Conservation (phyloP, 495 filamentous ascomycete species). For the Rhizodiscina lignyota region DNA sequence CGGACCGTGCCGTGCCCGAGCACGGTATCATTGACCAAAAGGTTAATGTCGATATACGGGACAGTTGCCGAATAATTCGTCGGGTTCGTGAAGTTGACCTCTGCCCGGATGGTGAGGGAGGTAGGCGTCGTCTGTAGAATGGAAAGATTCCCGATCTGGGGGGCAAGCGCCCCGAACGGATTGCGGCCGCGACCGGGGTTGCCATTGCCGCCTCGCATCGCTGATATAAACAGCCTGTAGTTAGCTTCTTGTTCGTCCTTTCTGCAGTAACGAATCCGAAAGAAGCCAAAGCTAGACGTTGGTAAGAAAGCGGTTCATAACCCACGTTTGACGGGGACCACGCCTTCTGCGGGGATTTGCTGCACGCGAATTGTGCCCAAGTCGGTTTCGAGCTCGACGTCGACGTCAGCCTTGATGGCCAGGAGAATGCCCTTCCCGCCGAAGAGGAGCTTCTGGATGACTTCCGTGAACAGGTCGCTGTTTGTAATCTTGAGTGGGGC, state of each 20-base stretch:
- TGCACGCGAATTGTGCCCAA: slow-evolving; percentile 65
- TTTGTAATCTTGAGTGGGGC: slow-evolving; percentile 72
- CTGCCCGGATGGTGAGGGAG: slow-evolving; percentile 49
- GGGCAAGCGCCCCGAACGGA: slow-evolving; percentile 34
- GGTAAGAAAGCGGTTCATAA: slow-evolving; percentile 22
- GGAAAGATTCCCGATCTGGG: slow-evolving; percentile 44
- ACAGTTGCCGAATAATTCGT: slow-evolving; percentile 66
- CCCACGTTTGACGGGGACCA: slow-evolving; percentile 72
- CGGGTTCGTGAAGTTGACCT: slow-evolving; percentile 74
- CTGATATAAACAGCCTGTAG: slow-evolving; percentile 19
- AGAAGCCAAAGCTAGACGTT: slow-evolving; percentile 4
- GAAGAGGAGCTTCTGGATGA: slow-evolving; percentile 62
- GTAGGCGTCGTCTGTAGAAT: slow-evolving; percentile 52
- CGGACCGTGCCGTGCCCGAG: slow-evolving; percentile 57
- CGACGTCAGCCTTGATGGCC: slow-evolving; percentile 61
- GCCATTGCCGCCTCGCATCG: slow-evolving; percentile 23
- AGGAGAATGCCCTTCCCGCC: slow-evolving; percentile 46
- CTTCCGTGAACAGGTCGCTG: slow-evolving; percentile 50
- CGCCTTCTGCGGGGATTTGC: slow-evolving; percentile 69
- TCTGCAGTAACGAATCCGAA: slow-evolving; percentile 4
- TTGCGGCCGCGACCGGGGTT: slow-evolving; percentile 2
- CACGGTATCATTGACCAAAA: slow-evolving; percentile 54
- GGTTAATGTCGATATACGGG: slow-evolving; percentile 59
- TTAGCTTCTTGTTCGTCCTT: no score
- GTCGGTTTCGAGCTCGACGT: slow-evolving; percentile 61